phyloP scores from a whole-genome alignment of 2,329 filamentous ascomycete genomes.

The Trichoderma sp. region DNA sequence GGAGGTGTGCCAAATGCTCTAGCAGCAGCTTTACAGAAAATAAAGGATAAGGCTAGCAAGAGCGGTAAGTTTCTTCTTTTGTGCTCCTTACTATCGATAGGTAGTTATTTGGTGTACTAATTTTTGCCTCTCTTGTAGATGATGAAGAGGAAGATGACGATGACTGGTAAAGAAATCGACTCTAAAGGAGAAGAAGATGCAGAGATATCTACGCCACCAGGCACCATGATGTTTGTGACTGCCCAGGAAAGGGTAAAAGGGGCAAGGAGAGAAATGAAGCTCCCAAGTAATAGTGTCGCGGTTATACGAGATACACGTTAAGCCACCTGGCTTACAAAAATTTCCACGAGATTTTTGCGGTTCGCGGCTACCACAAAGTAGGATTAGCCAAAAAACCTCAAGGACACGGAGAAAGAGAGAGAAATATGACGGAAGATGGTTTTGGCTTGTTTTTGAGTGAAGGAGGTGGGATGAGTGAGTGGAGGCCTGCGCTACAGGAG shows the following conservation, averaged over 20 bases:
- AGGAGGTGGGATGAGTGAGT: background rate
- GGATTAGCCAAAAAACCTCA: background rate
- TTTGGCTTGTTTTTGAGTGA: background rate
- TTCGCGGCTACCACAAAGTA: background rate
- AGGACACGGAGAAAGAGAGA: background rate
- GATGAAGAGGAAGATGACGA: slow-evolving; percentile 78
- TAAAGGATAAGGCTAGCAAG: slow-evolving; percentile 92
- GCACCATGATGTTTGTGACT: background rate
- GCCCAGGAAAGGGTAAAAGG: background rate
- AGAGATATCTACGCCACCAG: background rate
- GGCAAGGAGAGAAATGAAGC: background rate
- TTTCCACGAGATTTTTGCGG: background rate
- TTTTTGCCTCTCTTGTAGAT: slow-evolving; percentile 52
- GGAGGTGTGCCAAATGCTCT: slow-evolving; percentile 80
- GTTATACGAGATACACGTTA: background rate
- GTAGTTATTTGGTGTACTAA: background rate
- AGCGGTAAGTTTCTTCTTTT: slow-evolving; percentile 71
- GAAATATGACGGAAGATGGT: background rate
- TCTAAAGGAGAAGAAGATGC: background rate
- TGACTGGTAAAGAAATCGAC: slow-evolving; percentile 59
- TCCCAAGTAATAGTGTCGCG: background rate
- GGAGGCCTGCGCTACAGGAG: slow-evolving; percentile 11
- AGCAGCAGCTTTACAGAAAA: slow-evolving; percentile 74
- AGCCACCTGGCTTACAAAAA: background rate
- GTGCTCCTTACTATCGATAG: background rate